These are phyloP conservation scores for Epichloe gansuensis DNA, from an alignment of 2,329 filamentous ascomycete species.

Conservation along the genomic window DNA sequence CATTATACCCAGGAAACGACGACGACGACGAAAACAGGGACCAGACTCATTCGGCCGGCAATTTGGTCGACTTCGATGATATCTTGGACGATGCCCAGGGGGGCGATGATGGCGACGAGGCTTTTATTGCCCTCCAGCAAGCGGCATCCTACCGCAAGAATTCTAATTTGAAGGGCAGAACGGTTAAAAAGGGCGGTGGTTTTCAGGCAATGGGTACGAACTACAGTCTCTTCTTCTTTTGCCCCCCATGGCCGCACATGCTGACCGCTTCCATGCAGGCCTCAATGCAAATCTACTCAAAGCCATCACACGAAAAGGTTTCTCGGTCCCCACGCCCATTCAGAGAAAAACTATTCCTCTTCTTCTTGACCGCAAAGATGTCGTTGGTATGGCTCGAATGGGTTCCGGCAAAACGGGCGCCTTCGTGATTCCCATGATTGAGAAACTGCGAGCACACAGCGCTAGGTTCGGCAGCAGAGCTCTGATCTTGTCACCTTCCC, in stretches of 20 bases:
- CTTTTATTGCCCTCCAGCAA: conserved; percentile 81
- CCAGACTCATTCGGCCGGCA: conserved; percentile 22
- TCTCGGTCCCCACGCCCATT: conserved; percentile 91
- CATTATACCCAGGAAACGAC: conserved; percentile 51
- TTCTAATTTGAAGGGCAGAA: conserved; percentile 68
- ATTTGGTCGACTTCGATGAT: conserved; percentile 44
- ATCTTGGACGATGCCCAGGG: conserved; percentile 40
- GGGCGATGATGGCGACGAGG: conserved; percentile 59
- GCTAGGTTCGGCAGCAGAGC: conserved; percentile 75
- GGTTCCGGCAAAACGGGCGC: conserved; percentile 97
- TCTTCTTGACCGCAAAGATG: conserved; percentile 78
- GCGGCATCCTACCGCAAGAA: conserved; percentile 78
- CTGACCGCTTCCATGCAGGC: conserved; percentile 27
- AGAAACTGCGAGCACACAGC: conserved; percentile 80
- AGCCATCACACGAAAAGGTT: conserved; percentile 86
- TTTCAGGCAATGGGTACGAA: conserved; percentile 81
- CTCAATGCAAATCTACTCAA: conserved; percentile 74
- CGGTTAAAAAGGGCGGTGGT: conserved; percentile 87
- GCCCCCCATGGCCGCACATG: not conserved
- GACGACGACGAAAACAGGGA: conserved; percentile 39
- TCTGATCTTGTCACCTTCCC: conserved; percentile 79
- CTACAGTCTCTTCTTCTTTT: not conserved
- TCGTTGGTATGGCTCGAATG: conserved; percentile 99
- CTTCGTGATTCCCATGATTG: conserved; percentile 97
- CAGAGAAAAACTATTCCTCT: conserved; percentile 93